Conservation (phyloP, 768 basidiomycete genomes). For the Leccinum pellstonianum region DNA sequence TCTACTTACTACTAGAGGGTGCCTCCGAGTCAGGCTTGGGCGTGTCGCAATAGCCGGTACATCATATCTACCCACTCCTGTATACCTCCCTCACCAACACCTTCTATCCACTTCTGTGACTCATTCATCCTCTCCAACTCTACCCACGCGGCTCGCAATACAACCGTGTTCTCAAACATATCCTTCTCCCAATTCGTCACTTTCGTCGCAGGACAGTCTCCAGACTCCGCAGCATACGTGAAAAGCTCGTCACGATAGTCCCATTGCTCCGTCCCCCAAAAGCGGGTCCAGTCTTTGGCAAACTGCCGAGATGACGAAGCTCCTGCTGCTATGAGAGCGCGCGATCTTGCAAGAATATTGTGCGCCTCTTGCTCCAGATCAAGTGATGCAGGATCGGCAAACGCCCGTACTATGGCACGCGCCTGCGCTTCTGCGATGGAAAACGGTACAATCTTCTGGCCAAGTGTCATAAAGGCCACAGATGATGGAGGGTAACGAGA, state of each 20-base stretch:
- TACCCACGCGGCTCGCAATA: conserved; percentile 57
- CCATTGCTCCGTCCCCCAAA: conserved; percentile 57
- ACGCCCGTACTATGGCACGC: conserved; percentile 55
- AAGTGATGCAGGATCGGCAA: conserved; percentile 49
- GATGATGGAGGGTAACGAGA: conserved; percentile 43
- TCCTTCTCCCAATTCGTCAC: conserved; percentile 60
- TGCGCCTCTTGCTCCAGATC: conserved; percentile 47
- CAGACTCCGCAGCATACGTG: conserved; percentile 41
- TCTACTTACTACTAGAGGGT: no score
- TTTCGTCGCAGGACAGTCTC: conserved; percentile 31
- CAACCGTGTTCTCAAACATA: conserved; percentile 46
- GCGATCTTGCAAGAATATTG: conserved; percentile 50
- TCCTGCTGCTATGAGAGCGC: conserved; percentile 35
- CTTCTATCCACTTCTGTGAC: conserved; percentile 58
- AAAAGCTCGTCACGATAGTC: conserved; percentile 63
- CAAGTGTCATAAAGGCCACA: conserved; percentile 67
- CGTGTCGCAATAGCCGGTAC: conserved; percentile 30
- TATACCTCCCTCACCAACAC: conserved; percentile 55
- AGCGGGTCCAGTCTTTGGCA: conserved; percentile 55
- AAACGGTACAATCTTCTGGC: conserved; percentile 61
- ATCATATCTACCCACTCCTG: conserved; percentile 63
- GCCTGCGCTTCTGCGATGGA: conserved; percentile 81
- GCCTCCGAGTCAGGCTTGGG: neutral
- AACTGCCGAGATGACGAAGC: conserved; percentile 40
- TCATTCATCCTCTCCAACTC: conserved; percentile 55